Evolutionary conservation across 2,329 filamentous ascomycete species (phyloP).

Genomic region (Verticillium isaacii): DNA sequence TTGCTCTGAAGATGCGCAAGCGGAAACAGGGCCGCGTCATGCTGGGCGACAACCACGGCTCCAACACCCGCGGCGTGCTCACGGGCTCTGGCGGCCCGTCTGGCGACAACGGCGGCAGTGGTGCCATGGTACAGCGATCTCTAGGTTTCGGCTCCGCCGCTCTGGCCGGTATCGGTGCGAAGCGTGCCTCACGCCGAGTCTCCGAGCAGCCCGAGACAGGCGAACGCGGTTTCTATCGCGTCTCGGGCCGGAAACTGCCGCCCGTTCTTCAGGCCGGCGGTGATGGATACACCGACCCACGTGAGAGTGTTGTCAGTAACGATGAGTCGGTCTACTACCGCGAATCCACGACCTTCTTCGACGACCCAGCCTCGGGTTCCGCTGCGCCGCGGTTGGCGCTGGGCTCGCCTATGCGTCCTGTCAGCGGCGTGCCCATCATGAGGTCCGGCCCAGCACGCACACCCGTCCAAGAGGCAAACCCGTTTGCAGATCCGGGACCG

Average conservation of each 20-base stretch:
- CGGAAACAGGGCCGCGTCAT: constrained; percentile 38
- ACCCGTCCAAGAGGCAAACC: constrained; percentile 51
- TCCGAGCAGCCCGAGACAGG: constrained; percentile 25
- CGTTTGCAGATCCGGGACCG: constrained; percentile 34
- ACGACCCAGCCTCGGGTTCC: constrained; percentile 19
- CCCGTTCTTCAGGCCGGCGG: constrained; percentile 59
- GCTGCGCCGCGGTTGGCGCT: constrained; percentile 40
- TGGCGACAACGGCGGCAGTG: constrained; percentile 12
- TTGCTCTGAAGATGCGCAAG: constrained; percentile 53
- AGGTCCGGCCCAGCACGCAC: constrained; percentile 62
- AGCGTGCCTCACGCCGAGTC: constrained; percentile 27
- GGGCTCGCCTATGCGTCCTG: constrained; percentile 54
- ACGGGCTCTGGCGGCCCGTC: constrained; percentile 16
- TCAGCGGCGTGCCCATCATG: constrained; percentile 56
- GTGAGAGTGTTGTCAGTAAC: constrained; percentile 36
- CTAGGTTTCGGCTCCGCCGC: constrained; percentile 23
- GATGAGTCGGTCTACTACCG: constrained; percentile 47
- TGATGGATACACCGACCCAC: constrained; percentile 56
- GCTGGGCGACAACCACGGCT: constrained; percentile 33
- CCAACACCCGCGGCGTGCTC: constrained; percentile 23
- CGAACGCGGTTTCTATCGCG: constrained; percentile 59
- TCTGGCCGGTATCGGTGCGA: constrained; percentile 7
- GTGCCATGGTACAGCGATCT: constrained; percentile 43
- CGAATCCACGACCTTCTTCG: constrained; percentile 44
- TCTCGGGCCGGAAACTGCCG: constrained; percentile 60